phyloP scores from a whole-genome alignment of 2,329 filamentous ascomycete species.

The Fusarium sp. region DNA sequence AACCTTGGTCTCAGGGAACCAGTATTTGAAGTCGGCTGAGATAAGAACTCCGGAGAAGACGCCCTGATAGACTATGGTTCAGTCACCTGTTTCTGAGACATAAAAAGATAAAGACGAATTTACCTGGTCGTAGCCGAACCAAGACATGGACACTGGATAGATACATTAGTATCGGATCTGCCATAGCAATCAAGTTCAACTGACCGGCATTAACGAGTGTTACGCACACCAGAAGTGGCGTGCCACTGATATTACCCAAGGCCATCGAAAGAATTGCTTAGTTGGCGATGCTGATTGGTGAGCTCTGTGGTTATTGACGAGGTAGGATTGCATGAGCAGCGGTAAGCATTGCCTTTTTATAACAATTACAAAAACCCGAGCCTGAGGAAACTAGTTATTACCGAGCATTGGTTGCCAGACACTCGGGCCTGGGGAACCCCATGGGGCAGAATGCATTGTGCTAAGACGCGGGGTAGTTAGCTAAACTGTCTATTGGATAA shows the following conservation, averaged over 20 bases:
- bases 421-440: background rate
- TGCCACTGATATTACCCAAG: background rate
- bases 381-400: background rate
- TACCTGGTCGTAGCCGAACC: conserved; percentile 3
- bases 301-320: too few species aligned
- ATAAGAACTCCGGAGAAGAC: background rate
- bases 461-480: background rate
- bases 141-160: background rate
- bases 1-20: background rate
- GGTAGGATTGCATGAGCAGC: too few species aligned
- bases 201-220: conserved; percentile 1
- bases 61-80: background rate
- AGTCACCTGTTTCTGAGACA: background rate
- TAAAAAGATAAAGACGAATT: background rate
- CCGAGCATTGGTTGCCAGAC: background rate
- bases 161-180: background rate
- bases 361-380: background rate
- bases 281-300: background rate
- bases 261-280: background rate
- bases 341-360: background rate
- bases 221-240: background rate
- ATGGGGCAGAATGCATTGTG: too few species aligned
- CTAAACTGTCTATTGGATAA: background rate
- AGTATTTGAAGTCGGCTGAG: background rate
- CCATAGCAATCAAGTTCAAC: background rate